phyloP scores from a whole-genome alignment of 495 filamentous ascomycete species.

The Hypomontagnella submonticulosa region DNA sequence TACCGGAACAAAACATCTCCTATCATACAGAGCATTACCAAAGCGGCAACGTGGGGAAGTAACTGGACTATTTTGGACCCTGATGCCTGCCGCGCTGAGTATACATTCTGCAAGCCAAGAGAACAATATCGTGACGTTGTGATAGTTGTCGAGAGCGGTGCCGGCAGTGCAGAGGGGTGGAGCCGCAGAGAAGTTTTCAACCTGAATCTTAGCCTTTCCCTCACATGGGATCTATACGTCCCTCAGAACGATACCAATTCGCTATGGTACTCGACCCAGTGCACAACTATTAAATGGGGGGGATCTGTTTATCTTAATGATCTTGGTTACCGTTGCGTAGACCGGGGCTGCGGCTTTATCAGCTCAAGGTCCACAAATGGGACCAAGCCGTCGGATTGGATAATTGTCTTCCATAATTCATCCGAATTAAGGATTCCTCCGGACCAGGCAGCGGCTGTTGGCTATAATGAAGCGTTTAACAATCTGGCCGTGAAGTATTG shows the following conservation, averaged over 20 bases:
- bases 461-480: too few species aligned
- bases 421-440: too few species aligned
- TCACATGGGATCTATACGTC: conserved; percentile 17
- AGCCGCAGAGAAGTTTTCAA: conserved; percentile 17
- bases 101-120: conserved; percentile 14
- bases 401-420: too few species aligned
- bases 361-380: too few species aligned
- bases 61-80: conserved; percentile 2
- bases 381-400: neutral
- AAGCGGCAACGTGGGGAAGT: neutral
- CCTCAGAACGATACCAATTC: conserved; percentile 15
- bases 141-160: conserved; percentile 17
- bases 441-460: too few species aligned
- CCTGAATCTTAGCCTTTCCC: neutral
- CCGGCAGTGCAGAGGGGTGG: conserved; percentile 14
- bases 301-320: too few species aligned
- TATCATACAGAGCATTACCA: conserved; percentile 7
- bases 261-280: conserved; percentile 33
- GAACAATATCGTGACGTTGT: conserved; percentile 23
- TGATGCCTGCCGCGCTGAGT: conserved; percentile 12
- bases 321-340: too few species aligned
- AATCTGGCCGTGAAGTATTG: conserved; percentile 13
- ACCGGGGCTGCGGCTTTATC: too few species aligned
- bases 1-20: conserved; percentile 10
- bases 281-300: neutral